Conservation (phyloP, 2,329 filamentous ascomycete species). For the Niveomyces coronatus region DNA sequence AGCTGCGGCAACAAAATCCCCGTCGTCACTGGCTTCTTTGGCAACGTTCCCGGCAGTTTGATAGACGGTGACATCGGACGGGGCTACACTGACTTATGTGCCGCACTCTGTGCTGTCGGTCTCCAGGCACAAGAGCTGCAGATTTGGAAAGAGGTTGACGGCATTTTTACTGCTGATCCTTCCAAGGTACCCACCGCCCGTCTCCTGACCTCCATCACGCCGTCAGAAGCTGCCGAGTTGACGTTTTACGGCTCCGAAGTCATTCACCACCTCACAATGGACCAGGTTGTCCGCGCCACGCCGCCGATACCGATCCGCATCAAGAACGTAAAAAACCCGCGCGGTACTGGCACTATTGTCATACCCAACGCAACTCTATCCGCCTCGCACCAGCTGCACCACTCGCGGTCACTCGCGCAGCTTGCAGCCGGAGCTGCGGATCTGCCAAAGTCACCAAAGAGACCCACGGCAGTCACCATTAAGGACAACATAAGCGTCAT, state of each 20-base stretch:
- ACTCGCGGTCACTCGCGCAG: conserved; percentile 23
- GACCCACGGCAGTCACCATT: conserved; percentile 86
- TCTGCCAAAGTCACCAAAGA: conserved; percentile 51
- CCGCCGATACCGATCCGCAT: conserved; percentile 77
- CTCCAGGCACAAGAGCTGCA: conserved; percentile 82
- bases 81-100: conserved; percentile 94
- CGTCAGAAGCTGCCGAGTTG: conserved; percentile 88
- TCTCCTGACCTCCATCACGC: conserved; percentile 80
- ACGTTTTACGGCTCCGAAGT: conserved; percentile 94
- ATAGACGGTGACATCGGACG: conserved; percentile 82
- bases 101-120: conserved; percentile 82
- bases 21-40: conserved; percentile 89
- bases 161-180: conserved; percentile 78
- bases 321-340: conserved; percentile 85
- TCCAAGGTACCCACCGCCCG: conserved; percentile 89
- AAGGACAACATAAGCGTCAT: conserved; percentile 96
- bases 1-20: conserved; percentile 60
- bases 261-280: conserved; percentile 98
- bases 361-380: conserved; percentile 59
- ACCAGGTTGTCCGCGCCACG: conserved; percentile 77
- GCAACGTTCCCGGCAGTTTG: conserved; percentile 80
- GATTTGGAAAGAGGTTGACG: conserved; percentile 98
- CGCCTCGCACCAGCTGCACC: conserved; percentile 47
- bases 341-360: conserved; percentile 68
- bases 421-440: conserved; percentile 13